Conservation (phyloP, 345 rosid genomes). For the Trapa bicornis region DNA sequence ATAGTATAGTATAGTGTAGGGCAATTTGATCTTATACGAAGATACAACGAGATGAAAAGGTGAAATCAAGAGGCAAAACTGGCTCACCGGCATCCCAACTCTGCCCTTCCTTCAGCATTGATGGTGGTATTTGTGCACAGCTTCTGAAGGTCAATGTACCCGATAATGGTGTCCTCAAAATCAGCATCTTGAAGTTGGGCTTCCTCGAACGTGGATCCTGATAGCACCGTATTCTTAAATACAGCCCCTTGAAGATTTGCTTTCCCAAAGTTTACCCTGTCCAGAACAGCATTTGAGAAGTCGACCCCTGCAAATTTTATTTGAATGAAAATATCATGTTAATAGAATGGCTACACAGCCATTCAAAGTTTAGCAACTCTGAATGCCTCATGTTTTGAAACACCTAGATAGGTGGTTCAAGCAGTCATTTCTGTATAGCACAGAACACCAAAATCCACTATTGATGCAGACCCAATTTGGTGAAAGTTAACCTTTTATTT, state of each 20-base stretch:
- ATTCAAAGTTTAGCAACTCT: background rate
- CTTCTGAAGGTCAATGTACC: constrained; percentile 64
- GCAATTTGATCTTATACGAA: background rate
- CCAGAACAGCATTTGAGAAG: constrained; percentile 82
- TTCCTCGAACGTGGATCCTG: constrained; percentile 68
- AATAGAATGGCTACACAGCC: background rate
- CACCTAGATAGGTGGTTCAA: background rate
- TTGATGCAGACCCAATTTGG: background rate
- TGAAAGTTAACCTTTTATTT: background rate
- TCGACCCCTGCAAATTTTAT: constrained; percentile 35
- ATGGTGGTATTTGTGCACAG: constrained; percentile 40
- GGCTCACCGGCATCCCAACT: constrained; percentile 51
- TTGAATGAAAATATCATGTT: background rate
- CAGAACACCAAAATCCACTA: background rate
- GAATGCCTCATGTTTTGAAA: background rate
- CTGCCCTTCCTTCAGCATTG: constrained; percentile 35
- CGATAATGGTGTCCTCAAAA: constrained; percentile 60
- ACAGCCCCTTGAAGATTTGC: constrained; percentile 70
- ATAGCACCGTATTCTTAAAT: constrained; percentile 63
- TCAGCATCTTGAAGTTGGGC: constrained; percentile 55
- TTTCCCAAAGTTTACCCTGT: constrained; percentile 68
- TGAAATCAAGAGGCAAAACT: background rate
- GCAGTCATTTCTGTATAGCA: background rate
- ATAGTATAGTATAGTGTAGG: background rate
- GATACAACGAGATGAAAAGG: background rate